Conservation (phyloP, 495 filamentous ascomycete genomes). For the Aspergillus funiculosus region DNA sequence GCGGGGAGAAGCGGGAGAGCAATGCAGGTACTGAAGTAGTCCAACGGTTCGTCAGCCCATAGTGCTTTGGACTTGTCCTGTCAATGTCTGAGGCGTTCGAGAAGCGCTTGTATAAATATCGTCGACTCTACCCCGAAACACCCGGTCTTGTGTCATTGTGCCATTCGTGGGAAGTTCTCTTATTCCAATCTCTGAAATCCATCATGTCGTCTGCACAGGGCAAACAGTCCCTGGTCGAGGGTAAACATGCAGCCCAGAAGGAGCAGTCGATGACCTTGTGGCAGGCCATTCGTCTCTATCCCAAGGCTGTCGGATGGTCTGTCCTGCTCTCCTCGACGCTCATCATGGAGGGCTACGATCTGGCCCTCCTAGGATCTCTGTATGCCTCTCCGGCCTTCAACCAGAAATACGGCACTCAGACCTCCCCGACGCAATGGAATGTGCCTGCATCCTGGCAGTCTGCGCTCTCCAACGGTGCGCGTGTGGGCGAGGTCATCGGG, state of each 20-base stretch:
- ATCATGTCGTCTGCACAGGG: background rate
- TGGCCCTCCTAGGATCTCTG: conserved; percentile 46
- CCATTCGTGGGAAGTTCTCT: background rate
- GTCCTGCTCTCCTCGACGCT: conserved; percentile 48
- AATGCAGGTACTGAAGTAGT: no score
- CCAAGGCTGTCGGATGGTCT: conserved; percentile 51
- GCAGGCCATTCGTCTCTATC: conserved; percentile 46
- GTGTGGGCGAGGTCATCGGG: conserved; percentile 66
- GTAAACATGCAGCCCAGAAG: conserved; percentile 22
- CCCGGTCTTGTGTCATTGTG: background rate
- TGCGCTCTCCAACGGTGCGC: conserved; percentile 62
- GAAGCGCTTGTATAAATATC: no score
- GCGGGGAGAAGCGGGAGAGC: background rate
- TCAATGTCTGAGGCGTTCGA: no score
- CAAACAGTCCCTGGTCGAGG: background rate
- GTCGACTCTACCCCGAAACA: no score
- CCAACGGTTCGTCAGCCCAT: no score
- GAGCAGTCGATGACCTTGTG: conserved; percentile 42
- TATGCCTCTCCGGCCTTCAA: conserved; percentile 53
- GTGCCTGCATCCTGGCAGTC: conserved; percentile 56
- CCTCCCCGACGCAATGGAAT: background rate
- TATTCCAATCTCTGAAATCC: background rate
- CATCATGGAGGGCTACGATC: conserved; percentile 55
- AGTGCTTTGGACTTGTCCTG: no score
- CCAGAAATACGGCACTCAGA: conserved; percentile 39